Base-by-base conservation (phyloP, 2,329 filamentous ascomycete species). In the Alternaria incomplexa region DNA sequence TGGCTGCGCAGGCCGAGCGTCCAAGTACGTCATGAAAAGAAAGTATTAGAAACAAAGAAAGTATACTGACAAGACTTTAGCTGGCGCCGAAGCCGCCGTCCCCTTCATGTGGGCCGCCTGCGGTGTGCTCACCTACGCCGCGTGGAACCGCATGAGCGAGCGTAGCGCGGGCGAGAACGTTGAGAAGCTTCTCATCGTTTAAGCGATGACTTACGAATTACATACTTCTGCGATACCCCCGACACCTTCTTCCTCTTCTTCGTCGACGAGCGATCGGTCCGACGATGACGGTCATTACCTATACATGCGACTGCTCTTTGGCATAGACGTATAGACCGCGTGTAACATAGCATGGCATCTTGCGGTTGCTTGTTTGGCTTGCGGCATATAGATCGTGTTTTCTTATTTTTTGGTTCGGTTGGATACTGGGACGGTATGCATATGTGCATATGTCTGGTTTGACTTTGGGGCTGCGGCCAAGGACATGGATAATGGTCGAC, bases 51-150 rank as follows among this genome's bases (percentile, higher is more conserved):
- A n/a, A n/a, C n/a, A n/a, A n/a, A n/a, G n/a, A n/a, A n/a, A n/a
- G n/a, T n/a, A n/a, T n/a, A n/a, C n/a, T n/a, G n/a, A n/a, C n/a
- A n/a, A n/a, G n/a, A n/a, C n/a, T n/a, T n/a, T n/a, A n/a, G 72
- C 22, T 32, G 59, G 70, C 10, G 54, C 76, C 52, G 77, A 79
- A 63, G 68, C 71, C 54, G 69, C 72, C 6, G 72, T 79, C 9
- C 77, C 77, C 20, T 50, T 76, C 20, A 68, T 77, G 66, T 79
- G 76, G 76, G 70, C 64, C 12, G 54, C 73, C 4, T 75, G 70
- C 54, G 76, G 73, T 17, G 73, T 59, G 6, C 58, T 76, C 32
- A 69, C 69, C 32, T 75, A 62, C 62, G 64, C 71, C 6, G 74
- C 73, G 4, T 79, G 71, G 70, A 75, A 73, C 63, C 68, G 77